phyloP scores from a whole-genome alignment of 2,329 filamentous ascomycete species.

The Cordyceps fumosorosea region DNA sequence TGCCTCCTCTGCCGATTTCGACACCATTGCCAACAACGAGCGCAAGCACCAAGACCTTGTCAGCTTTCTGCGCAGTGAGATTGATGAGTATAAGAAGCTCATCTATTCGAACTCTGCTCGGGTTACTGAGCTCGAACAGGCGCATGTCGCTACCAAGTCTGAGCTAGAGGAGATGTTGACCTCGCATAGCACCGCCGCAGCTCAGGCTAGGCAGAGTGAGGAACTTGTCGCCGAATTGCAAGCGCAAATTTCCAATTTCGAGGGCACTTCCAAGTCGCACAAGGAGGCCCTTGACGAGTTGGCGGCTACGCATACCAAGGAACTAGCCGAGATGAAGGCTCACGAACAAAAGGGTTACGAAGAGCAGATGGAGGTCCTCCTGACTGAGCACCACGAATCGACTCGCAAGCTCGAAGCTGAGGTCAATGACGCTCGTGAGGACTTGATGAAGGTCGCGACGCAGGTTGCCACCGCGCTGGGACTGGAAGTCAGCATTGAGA shows the following conservation, averaged over 20 bases:
- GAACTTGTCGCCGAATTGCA: constrained; percentile 48
- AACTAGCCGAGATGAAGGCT: constrained; percentile 42
- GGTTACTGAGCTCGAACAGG: constrained; percentile 67
- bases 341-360: constrained; percentile 50
- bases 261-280: constrained; percentile 48
- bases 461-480: constrained; percentile 56
- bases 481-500: constrained; percentile 60
- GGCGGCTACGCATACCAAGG: constrained; percentile 42
- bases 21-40: constrained; percentile 40
- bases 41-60: constrained; percentile 54
- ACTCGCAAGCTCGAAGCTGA: constrained; percentile 53
- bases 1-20: constrained; percentile 31
- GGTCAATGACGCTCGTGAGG: constrained; percentile 57
- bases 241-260: constrained; percentile 53
- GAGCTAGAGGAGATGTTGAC: constrained; percentile 62
- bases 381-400: constrained; percentile 53
- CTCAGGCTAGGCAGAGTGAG: constrained; percentile 39
- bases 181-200: constrained; percentile 45
- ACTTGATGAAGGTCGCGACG: constrained; percentile 57
- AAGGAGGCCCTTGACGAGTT: constrained; percentile 45
- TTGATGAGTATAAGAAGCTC: constrained; percentile 73
- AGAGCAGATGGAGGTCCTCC: constrained; percentile 50
- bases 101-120: constrained; percentile 62
- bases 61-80: constrained; percentile 60
- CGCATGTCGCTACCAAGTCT: constrained; percentile 57